phyloP scores from a whole-genome alignment of 129 eudicot genomes.

The Artemisia annua region DNA sequence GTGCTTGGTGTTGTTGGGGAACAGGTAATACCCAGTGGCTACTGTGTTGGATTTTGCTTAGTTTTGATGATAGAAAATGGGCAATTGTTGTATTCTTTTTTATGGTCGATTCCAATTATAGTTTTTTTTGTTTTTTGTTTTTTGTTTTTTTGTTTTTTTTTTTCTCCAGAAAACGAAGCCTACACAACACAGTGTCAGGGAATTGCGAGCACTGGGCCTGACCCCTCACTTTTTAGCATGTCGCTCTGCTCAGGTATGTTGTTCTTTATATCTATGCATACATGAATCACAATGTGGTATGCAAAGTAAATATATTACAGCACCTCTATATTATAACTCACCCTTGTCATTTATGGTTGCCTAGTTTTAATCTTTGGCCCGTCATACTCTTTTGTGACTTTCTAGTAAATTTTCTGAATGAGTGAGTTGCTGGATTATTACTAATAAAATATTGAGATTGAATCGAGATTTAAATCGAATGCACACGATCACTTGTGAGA shows the following conservation, averaged over 20 bases:
- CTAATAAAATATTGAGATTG: too few relatives aligned
- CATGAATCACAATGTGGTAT: not conserved
- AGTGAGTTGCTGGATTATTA: too few relatives aligned
- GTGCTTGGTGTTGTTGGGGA: slow-evolving; percentile 96
- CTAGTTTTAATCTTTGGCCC: too few relatives aligned
- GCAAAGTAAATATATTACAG: not conserved
- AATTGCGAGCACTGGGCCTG: slow-evolving; percentile 95
- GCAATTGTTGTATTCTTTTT: slow-evolving; percentile 1
- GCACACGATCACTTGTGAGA: too few relatives aligned
- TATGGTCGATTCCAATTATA: not conserved
- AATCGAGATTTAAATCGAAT: too few relatives aligned
- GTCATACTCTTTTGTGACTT: too few relatives aligned
- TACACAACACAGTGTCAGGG: slow-evolving; percentile 97
- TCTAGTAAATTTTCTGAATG: too few relatives aligned
- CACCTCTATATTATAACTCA: not conserved
- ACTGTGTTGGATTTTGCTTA: slow-evolving; percentile 1
- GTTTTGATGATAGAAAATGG: slow-evolving; percentile 9
- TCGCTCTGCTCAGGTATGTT: slow-evolving; percentile 85
- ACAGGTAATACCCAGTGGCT: slow-evolving; percentile 59
- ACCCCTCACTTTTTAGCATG: slow-evolving; percentile 98
- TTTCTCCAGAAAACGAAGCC: slow-evolving; percentile 87
- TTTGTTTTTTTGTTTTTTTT: slow-evolving; percentile 18
- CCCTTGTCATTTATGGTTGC: not conserved
- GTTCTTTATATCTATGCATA: not conserved
- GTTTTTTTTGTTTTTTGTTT: slow-evolving; percentile 19